A percentile compares a stretch with the other conserved stretches of the same genome.
These are phyloP conservation scores for Trichoderma endophyticum DNA, from an alignment of 2,329 filamentous ascomycete genomes.

Conservation along the genomic window DNA sequence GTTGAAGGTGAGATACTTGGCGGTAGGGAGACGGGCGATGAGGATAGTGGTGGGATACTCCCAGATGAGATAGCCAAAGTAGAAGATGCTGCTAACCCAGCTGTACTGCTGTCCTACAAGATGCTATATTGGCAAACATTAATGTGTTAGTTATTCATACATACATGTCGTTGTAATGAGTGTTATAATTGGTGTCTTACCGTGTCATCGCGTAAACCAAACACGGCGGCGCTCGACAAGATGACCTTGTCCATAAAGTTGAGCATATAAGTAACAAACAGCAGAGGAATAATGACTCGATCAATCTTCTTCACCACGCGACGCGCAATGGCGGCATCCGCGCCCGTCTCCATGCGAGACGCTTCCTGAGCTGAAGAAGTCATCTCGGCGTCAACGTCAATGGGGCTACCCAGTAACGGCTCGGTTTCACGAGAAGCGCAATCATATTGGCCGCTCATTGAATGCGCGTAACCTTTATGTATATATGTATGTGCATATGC, in stretches of 20 bases:
- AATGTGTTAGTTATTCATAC: conserved; percentile 1
- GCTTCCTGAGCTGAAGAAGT: conserved; percentile 2
- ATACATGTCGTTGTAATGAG: background rate
- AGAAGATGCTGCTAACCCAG: conserved; percentile 54
- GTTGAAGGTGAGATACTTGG: conserved; percentile 44
- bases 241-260: conserved; percentile 61
- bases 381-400: conserved; percentile 5
- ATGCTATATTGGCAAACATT: conserved; percentile 16
- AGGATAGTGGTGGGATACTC: conserved; percentile 48
- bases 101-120: conserved; percentile 51
- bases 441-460: background rate
- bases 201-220: conserved; percentile 49
- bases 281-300: conserved; percentile 49
- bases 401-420: background rate
- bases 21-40: conserved; percentile 45
- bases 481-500: background rate
- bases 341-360: conserved; percentile 15
- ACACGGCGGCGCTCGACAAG: conserved; percentile 53
- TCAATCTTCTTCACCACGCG: conserved; percentile 55
- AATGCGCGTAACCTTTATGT: background rate
- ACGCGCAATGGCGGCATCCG: conserved; percentile 29
- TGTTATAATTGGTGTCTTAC: conserved; percentile 22
- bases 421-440: background rate
- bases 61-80: conserved; percentile 47
- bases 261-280: conserved; percentile 56